These are phyloP conservation scores for Penicillium sp. DNA, from an alignment of 2,329 filamentous ascomycete species.

Conservation along the genomic window DNA sequence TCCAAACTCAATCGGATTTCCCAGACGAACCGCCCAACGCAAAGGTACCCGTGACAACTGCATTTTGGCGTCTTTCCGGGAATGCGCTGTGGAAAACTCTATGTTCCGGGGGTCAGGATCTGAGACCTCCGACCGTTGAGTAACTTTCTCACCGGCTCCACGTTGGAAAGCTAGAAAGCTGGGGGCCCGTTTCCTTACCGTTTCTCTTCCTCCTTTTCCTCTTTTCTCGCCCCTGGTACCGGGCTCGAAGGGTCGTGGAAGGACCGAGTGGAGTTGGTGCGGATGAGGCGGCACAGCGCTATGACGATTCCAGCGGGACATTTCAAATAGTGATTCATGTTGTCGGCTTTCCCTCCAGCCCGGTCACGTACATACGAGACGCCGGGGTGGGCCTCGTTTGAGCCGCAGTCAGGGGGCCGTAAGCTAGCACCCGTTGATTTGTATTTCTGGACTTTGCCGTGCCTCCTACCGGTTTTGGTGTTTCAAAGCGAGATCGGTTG, in stretches of 20 bases:
- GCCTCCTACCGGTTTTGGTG: neutral
- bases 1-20: constrained; percentile 22
- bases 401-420: constrained; percentile 1
- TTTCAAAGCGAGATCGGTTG: neutral
- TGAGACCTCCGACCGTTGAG: neutral
- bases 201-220: neutral
- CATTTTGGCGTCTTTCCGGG: neutral
- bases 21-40: constrained; percentile 6
- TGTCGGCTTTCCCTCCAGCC: neutral
- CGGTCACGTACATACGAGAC: neutral
- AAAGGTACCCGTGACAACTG: constrained; percentile 11
- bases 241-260: neutral
- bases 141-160: neutral
- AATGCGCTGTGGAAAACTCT: neutral
- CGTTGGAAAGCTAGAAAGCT: neutral
- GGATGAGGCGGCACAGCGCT: neutral
- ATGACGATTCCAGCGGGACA: neutral
- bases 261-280: neutral
- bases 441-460: neutral
- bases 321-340: neutral
- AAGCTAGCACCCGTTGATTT: neutral
- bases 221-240: neutral
- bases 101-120: neutral
- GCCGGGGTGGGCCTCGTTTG: neutral
- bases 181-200: neutral